Percentiles rank a stretch among this genome's conserved stretches.
Conservation (phyloP, 106 monocot species). For the Dendrobium chrysotoxum region DNA sequence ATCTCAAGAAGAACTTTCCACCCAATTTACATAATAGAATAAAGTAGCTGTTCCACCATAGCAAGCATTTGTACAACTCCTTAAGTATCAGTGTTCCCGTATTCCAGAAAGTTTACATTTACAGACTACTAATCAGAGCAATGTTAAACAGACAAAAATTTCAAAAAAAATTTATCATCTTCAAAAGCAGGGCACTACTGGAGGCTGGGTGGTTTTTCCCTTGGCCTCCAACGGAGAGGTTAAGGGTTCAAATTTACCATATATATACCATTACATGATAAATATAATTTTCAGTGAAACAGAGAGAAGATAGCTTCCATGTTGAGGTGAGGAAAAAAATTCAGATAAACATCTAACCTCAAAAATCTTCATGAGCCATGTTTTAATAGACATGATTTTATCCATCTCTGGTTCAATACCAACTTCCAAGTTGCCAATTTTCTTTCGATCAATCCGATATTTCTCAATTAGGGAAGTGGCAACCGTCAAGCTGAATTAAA, state of each 20-base stretch:
- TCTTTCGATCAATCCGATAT: conserved; percentile 72
- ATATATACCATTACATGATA: background rate
- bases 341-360: conserved; percentile 50
- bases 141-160: too few relatives aligned
- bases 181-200: background rate
- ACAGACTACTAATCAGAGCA: background rate
- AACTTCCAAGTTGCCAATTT: conserved; percentile 91
- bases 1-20: conserved; percentile 97
- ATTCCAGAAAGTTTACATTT: conserved; percentile 41
- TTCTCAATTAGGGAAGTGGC: conserved; percentile 83
- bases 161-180: background rate
- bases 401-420: conserved; percentile 96
- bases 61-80: conserved; percentile 98
- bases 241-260: background rate
- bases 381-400: conserved; percentile 98
- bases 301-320: background rate
- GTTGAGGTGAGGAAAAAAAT: background rate
- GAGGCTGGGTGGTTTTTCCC: background rate
- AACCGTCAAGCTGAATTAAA: conserved; percentile 67
- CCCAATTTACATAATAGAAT: conserved; percentile 95
- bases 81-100: conserved; percentile 88
- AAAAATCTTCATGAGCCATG: conserved; percentile 92
- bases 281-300: background rate
- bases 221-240: background rate
- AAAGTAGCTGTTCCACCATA: conserved; percentile 97